These are phyloP conservation scores for Saccharomycopsis vini DNA, from an alignment of 805 yeast genomes.

Conservation along the genomic window DNA sequence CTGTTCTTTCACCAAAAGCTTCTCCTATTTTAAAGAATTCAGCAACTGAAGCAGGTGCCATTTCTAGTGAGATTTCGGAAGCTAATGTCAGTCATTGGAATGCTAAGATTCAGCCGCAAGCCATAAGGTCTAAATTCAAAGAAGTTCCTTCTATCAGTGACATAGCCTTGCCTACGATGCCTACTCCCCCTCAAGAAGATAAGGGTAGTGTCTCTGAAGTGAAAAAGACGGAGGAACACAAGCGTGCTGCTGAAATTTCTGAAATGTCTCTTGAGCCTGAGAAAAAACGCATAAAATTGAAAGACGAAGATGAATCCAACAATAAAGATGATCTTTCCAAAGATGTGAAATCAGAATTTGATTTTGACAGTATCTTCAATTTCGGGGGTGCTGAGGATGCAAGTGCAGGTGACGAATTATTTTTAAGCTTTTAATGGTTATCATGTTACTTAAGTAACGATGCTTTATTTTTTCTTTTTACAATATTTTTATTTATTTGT, in stretches of 20 bases:
- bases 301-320: background rate
- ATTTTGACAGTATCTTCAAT: conserved; percentile 18
- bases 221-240: background rate
- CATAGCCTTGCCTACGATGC: conserved; percentile 16
- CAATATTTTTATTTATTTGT: background rate
- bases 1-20: conserved; percentile 15
- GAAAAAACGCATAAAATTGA: too few relatives aligned
- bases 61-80: conserved; percentile 1
- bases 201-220: conserved; percentile 1
- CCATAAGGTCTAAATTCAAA: conserved; percentile 17
- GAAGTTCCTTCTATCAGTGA: conserved; percentile 18
- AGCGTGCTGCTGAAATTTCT: background rate
- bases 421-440: background rate
- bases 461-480: background rate
- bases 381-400: conserved; percentile 18
- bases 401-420: conserved; percentile 1
- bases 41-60: conserved; percentile 10
- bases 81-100: conserved; percentile 6
- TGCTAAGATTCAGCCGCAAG: conserved; percentile 17
- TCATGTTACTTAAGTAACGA: background rate
- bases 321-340: background rate
- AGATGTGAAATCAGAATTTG: conserved; percentile 13
- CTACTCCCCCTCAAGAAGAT: conserved; percentile 19
- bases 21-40: conserved; percentile 3
- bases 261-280: background rate